These are phyloP conservation scores for Gossypium mustelinum DNA, from an alignment of 345 rosid species.

Conservation along the genomic window DNA sequence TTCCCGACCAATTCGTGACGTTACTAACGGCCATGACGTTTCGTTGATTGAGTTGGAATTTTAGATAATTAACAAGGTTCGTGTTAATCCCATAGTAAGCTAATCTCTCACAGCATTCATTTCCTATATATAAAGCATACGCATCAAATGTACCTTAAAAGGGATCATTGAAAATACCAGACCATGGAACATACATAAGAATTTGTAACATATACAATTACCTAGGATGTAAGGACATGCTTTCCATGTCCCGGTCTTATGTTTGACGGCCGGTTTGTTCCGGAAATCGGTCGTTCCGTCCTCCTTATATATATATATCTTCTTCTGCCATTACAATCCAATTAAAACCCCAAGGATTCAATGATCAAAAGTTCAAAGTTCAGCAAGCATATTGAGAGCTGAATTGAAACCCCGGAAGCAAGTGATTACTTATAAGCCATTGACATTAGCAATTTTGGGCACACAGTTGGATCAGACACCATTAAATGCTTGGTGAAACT, in stretches of 20 bases:
- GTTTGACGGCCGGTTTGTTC: slow-evolving; percentile 31
- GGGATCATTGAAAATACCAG: neutral
- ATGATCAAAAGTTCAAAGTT: neutral
- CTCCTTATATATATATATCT: slow-evolving; percentile 19
- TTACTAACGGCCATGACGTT: slow-evolving; percentile 39
- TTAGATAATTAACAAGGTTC: slow-evolving; percentile 42
- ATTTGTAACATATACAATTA: neutral
- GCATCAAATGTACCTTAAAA: neutral
- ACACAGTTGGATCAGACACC: slow-evolving; percentile 23
- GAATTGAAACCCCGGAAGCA: neutral
- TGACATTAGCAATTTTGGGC: slow-evolving; percentile 1
- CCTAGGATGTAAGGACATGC: slow-evolving; percentile 40
- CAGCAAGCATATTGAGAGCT: too few species aligned
- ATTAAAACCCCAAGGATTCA: neutral
- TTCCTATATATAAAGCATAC: slow-evolving; percentile 18
- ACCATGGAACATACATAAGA: neutral
- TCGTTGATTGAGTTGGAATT: slow-evolving; percentile 30
- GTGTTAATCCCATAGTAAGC: slow-evolving; percentile 43
- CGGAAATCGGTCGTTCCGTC: slow-evolving; percentile 36
- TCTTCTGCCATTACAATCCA: slow-evolving; percentile 26
- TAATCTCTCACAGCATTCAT: slow-evolving; percentile 43
- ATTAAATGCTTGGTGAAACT: neutral
- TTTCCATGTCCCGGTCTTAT: slow-evolving; percentile 42
- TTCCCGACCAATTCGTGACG: slow-evolving; percentile 61
- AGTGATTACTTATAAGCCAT: neutral